Conservation (phyloP, 306 rosid species). For the Malus domestica region DNA sequence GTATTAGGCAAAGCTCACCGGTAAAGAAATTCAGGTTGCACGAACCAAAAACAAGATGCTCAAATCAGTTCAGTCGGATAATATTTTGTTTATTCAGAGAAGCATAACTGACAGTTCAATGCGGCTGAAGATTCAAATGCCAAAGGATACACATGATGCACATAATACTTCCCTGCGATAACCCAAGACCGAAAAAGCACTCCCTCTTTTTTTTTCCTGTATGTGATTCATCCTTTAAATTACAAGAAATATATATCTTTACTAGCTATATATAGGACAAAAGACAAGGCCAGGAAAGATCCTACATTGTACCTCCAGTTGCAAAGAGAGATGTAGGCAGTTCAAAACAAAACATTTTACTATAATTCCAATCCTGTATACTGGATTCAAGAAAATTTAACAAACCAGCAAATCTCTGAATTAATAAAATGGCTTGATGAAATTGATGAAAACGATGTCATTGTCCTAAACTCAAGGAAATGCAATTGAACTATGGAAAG, state of each 20-base stretch:
- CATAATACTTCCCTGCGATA: neutral
- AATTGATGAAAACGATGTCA: neutral
- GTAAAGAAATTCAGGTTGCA: neutral
- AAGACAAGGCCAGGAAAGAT: neutral
- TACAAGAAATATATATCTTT: neutral
- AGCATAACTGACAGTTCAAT: neutral
- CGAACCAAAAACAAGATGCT: neutral
- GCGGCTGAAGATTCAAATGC: neutral
- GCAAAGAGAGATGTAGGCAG: no score
- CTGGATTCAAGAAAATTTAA: neutral
- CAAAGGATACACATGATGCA: neutral
- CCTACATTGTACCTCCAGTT: no score
- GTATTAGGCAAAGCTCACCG: neutral
- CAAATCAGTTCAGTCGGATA: neutral
- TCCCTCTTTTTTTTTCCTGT: no score
- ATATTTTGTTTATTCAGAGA: neutral
- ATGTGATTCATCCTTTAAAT: neutral
- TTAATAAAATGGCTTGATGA: neutral
- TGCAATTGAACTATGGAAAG: neutral
- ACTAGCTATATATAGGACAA: neutral
- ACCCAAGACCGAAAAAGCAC: neutral
- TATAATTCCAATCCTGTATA: neutral
- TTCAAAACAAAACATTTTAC: neutral
- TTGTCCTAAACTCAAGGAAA: neutral
- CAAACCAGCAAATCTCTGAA: neutral